Evolutionary conservation across 495 filamentous ascomycete genomes (phyloP), one percentile per base, ranked within the genome.

Genomic region (Cetradonia linearis): DNA sequence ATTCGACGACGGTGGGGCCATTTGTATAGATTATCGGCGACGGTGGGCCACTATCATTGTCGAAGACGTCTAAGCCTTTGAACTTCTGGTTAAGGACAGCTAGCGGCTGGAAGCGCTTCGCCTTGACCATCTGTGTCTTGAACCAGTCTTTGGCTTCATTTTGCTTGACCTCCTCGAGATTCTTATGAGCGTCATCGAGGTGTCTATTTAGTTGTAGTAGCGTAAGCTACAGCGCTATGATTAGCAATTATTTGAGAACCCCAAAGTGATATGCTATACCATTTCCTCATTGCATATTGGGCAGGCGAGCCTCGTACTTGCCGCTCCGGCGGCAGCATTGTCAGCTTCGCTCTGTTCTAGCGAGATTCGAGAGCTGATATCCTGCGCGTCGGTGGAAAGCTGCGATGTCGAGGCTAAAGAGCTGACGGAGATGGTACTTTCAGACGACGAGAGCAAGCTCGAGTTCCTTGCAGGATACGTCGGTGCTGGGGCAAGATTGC

Each of bases 141-240:
- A 98, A 96, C 93, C 93, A 98, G 57, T 88, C 92, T 74, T 95
- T 95, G 62, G 96, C 92, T 73, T 98, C 90, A 72, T 96, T 92
- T 68, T 97, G 94, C 66, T 89, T 87, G 56, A 88, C 81, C 60
- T 89, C 89, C 71, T 94, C 90, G n/a, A 97, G 79, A 63, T 96
- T 89, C 63, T 91, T 86, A 73, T 98, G 93, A 42, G 81, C 77
- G 67, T 97, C 94, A 73, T 98, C 93, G 64, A 98, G 86, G 72
- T 98, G 93, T 68, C 87, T 83, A 69, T 98, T 96, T 25, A 98
- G 74, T 70, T 98, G 93, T 16, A 98, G 72, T 8, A 97, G 74
- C 20, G 93, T 98, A 66, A 96, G 77, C 89, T 91, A 62, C 4
- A n/a, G 6, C 11, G n/a, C n/a, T n/a, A 7, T 7, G 52, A 56